phyloP scores from a whole-genome alignment of 352 stramenopile genomes.

The Thalassiosira gravida region DNA sequence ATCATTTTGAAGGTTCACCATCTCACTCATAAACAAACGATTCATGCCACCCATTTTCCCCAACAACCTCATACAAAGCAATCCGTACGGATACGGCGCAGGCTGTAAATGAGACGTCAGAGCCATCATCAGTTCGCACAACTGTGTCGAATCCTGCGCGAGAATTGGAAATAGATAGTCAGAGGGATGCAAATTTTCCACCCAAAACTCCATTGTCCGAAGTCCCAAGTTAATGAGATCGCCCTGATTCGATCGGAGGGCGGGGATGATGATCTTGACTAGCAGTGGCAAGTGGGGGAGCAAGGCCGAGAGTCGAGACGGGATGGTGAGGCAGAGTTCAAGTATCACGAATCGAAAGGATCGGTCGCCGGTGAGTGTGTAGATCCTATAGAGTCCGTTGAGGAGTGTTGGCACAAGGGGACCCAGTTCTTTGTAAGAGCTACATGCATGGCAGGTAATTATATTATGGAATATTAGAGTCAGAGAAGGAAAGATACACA shows the following conservation, averaged over 20 bases:
- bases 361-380: slow-evolving; percentile 88
- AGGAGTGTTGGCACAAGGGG: slow-evolving; percentile 92
- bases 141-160: slow-evolving; percentile 62
- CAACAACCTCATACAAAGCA: slow-evolving; percentile 86
- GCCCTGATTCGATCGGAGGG: slow-evolving; percentile 90
- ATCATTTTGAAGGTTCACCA: slow-evolving; percentile 43
- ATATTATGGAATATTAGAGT: too few relatives aligned
- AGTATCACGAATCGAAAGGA: slow-evolving; percentile 91
- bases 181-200: slow-evolving; percentile 95
- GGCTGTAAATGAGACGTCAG: slow-evolving; percentile 94
- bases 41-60: slow-evolving; percentile 96
- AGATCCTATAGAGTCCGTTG: slow-evolving; percentile 92
- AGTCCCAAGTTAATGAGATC: slow-evolving; percentile 93
- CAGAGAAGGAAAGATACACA: neutral
- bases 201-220: slow-evolving; percentile 94
- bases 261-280: slow-evolving; percentile 93
- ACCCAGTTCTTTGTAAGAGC: slow-evolving; percentile 96
- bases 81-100: slow-evolving; percentile 95
- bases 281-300: slow-evolving; percentile 96
- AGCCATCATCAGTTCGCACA: slow-evolving; percentile 94
- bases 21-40: slow-evolving; percentile 89
- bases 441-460: slow-evolving; percentile 16
- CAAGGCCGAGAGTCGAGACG: slow-evolving; percentile 92
- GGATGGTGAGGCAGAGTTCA: slow-evolving; percentile 95
- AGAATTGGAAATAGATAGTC: slow-evolving; percentile 90